These are phyloP conservation scores for Pythium guiyangense DNA, from an alignment of 352 stramenopile species.

Conservation along the genomic window DNA sequence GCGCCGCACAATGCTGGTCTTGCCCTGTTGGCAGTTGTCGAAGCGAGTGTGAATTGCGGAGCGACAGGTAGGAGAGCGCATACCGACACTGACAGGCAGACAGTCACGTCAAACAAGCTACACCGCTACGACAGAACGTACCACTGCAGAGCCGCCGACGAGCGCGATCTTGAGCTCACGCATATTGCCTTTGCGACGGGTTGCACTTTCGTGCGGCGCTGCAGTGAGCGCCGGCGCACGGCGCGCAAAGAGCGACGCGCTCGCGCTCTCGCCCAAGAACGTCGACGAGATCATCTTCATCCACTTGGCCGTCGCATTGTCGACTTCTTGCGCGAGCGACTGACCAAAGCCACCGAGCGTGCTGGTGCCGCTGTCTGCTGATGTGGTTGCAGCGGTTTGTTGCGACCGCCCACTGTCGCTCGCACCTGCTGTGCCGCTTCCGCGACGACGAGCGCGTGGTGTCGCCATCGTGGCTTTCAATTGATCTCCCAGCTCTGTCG, in stretches of 20 bases:
- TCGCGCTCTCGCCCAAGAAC: constrained; percentile 47
- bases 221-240: constrained; percentile 11
- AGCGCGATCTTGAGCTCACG: constrained; percentile 81
- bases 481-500: no score
- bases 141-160: constrained; percentile 70
- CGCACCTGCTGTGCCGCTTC: no score
- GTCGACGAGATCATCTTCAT: constrained; percentile 85
- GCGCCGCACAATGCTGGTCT: constrained; percentile 74
- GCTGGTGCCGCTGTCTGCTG: not conserved
- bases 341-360: constrained; percentile 16
- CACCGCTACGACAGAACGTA: constrained; percentile 12
- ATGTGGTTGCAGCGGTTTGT: not conserved
- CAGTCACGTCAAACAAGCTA: not conserved
- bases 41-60: no score
- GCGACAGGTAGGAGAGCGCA: not conserved
- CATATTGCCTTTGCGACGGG: constrained; percentile 20
- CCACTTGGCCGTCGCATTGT: constrained; percentile 56
- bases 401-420: no score
- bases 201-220: not conserved
- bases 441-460: no score
- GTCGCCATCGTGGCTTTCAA: no score
- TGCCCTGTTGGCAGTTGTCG: constrained; percentile 32
- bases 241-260: constrained; percentile 21
- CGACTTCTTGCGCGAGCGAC: constrained; percentile 20
- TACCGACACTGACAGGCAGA: not conserved